Base-by-base conservation (phyloP, 257 asterid genomes). In the Solanum clarkiae region DNA sequence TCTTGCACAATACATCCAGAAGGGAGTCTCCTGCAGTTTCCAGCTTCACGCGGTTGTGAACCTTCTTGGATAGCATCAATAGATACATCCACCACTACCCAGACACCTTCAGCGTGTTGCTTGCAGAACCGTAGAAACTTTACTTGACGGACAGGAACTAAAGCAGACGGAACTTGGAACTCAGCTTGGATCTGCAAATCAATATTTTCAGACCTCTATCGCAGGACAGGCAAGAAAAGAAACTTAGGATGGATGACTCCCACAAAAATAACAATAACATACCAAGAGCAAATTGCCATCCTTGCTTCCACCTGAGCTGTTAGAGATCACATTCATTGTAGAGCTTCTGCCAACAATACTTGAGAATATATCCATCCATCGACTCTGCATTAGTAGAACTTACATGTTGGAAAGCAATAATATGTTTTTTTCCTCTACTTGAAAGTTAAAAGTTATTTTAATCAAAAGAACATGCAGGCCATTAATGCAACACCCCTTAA, bases 11-110 rank as follows among this genome's bases (percentile, higher is more conserved):
- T 86, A 85, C 93, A 94, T 82, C 99, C 99, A 0, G 99, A 96
- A 85, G 99, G 98, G 32, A 93, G 97, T 91, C 98, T 93, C 87
- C 96, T 89, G 90, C 94, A 94, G 72, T 71, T 89, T 11, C 81
- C 80, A 82, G 84, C 54, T 17, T 86, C 40, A 12, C 86, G 89
- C 63, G 90, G 91, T 20, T 72, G 26, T 13, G 88, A 22, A 66
- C 89, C 91, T 66, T 89, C 94, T 83, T 88, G 88, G 15, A 89
- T 75, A 75, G 87, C 2, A 47, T 94, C 97, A 32, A 92, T 90
- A 24, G 99, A 94, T 80, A 94, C 91, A 70, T 96, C 99, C 84
- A 96, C 99, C 51, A 96, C 95, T 26, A 91, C 96, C 99, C 99
- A 96, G 60, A 80, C 86, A 77, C 93, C 96, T 45, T 91, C 96